Evolutionary conservation across 768 basidiomycete species (phyloP).

Genomic region (Xanthoconium purpureum): DNA sequence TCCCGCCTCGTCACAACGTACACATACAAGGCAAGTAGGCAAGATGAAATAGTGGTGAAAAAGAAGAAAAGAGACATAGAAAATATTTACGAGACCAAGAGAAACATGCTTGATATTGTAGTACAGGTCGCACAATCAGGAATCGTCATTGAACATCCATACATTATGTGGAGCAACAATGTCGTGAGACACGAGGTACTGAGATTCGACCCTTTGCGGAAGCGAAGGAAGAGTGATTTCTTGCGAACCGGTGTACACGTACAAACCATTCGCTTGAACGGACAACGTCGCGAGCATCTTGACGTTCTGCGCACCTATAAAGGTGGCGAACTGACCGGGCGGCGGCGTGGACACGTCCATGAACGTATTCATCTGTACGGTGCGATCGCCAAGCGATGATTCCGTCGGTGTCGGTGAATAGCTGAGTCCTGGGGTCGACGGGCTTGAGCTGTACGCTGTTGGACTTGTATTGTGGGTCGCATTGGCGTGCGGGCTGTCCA

Average conservation of each 20-base stretch:
- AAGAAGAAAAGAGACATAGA: conserved; percentile 12
- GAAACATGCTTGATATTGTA: conserved; percentile 4
- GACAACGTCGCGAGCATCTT: conserved; percentile 24
- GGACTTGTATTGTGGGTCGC: conserved; percentile 23
- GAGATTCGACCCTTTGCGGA: conserved; percentile 11
- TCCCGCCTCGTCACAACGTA: conserved; percentile 18
- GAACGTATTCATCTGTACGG: conserved; percentile 54
- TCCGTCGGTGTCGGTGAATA: conserved; percentile 62
- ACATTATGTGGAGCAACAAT: conserved; percentile 6
- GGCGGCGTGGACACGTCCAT: conserved; percentile 42
- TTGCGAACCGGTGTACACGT: conserved; percentile 20
- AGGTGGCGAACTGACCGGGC: conserved; percentile 37
- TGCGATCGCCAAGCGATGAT: conserved; percentile 53
- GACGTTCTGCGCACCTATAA: conserved; percentile 35
- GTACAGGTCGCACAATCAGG: conserved; percentile 4
- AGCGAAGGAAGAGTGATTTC: conserved; percentile 4
- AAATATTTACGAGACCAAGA: conserved; percentile 22
- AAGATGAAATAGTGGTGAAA: conserved; percentile 8
- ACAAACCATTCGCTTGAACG: conserved; percentile 16
- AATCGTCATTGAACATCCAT: conserved; percentile 20
- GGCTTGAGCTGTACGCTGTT: conserved; percentile 32
- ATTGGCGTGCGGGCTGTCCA: conserved; percentile 8
- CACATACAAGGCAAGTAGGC: conserved; percentile 27
- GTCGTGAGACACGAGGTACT: conserved; percentile 14
- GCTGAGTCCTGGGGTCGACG: conserved; percentile 54